These are phyloP conservation scores for Globisporangium nagaii DNA, from an alignment of 352 stramenopile species.

Conservation along the genomic window DNA sequence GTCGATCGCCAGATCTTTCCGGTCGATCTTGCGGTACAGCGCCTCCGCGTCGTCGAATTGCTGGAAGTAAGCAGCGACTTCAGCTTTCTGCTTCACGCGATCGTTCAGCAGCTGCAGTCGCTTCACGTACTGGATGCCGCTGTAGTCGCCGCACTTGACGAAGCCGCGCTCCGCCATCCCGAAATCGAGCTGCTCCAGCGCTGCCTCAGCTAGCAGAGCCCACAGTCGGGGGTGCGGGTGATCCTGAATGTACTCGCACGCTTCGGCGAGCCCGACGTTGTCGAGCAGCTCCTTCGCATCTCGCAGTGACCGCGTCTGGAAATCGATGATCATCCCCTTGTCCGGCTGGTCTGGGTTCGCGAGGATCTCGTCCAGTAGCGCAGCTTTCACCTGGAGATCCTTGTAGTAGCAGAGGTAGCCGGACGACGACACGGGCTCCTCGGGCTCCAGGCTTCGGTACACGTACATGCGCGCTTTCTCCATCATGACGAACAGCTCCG, in stretches of 20 bases:
- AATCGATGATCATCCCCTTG: conserved; percentile 79
- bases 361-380: conserved; percentile 83
- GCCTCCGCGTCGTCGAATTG: conserved; percentile 91
- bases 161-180: conserved; percentile 90
- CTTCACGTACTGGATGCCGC: conserved; percentile 92
- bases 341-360: conserved; percentile 73
- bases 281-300: conserved; percentile 86
- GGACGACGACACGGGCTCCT: conserved; percentile 87
- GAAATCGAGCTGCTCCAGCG: conserved; percentile 89
- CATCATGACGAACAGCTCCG: conserved; percentile 90
- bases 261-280: conserved; percentile 72
- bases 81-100: conserved; percentile 88
- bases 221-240: conserved; percentile 85
- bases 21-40: conserved; percentile 91
- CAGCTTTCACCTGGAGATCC: conserved; percentile 83
- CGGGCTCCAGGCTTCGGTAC: conserved; percentile 72
- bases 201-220: conserved; percentile 82
- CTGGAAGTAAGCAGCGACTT: conserved; percentile 88
- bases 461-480: conserved; percentile 92
- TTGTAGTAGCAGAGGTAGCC: conserved; percentile 88
- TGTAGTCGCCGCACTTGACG: conserved; percentile 89
- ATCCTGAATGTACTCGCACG: conserved; percentile 80
- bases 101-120: conserved; percentile 83
- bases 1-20: conserved; percentile 92
- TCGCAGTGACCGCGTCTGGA: conserved; percentile 83